Conservation (phyloP, 2,329 filamentous ascomycete genomes). For the Fusarium chuoi region DNA sequence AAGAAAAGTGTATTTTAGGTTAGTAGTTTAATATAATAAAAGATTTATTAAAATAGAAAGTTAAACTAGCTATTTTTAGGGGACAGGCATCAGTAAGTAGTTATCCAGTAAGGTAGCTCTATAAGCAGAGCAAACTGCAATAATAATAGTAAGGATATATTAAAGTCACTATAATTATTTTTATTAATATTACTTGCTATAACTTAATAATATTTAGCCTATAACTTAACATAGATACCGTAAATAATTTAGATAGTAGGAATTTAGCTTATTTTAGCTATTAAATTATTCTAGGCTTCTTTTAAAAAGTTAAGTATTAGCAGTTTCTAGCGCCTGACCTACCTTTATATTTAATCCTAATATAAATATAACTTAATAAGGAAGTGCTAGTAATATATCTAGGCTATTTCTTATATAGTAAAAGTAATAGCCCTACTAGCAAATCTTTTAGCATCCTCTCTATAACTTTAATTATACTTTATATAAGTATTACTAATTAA, state of each 20-base stretch:
- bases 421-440: not conserved
- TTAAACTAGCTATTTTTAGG: not conserved
- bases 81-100: not conserved
- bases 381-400: not conserved
- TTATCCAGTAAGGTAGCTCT: not conserved
- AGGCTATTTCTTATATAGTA: not conserved
- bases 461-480: not conserved
- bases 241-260: not conserved
- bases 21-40: not conserved
- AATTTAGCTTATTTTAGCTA: not conserved
- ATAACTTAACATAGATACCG: not conserved
- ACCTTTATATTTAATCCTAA: not conserved
- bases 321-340: not conserved
- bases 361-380: not conserved
- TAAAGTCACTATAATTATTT: too few relatives aligned
- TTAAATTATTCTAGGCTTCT: not conserved
- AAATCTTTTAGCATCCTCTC: not conserved
- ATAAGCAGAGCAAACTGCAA: not conserved
- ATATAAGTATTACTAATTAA: not conserved
- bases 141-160: too few relatives aligned
- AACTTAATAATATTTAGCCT: not conserved
- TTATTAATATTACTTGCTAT: not conserved
- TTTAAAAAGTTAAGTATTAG: too few relatives aligned
- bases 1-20: not conserved
- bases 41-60: not conserved